These are phyloP conservation scores for Schizochytrium sp. DNA, from an alignment of 108 stramenopile species.

Conservation along the genomic window DNA sequence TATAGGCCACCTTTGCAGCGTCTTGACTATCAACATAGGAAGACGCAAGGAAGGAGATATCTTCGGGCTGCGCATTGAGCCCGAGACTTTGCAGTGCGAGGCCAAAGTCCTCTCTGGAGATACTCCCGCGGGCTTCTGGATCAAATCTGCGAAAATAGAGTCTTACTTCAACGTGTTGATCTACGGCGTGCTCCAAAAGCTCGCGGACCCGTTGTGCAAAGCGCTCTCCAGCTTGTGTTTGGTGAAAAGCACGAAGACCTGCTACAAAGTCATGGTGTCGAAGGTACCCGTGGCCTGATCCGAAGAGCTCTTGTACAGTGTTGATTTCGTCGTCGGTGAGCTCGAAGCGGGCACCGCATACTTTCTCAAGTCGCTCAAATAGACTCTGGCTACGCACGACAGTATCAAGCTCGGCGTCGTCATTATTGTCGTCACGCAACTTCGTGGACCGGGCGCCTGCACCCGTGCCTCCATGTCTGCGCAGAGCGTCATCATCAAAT, in stretches of 20 bases:
- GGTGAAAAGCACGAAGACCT: background rate
- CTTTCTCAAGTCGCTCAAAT: background rate
- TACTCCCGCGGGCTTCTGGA: background rate
- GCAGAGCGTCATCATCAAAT: background rate
- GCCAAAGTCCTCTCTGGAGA: background rate
- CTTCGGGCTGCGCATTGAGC: background rate
- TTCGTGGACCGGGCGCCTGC: too few relatives aligned
- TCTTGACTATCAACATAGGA: background rate
- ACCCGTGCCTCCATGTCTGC: too few relatives aligned
- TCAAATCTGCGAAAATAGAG: background rate
- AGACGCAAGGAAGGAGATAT: background rate
- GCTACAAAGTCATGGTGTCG: background rate
- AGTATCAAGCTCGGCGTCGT: background rate
- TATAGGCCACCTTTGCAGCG: background rate
- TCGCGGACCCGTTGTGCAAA: background rate
- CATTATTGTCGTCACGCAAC: too few relatives aligned
- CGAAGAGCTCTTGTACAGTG: background rate
- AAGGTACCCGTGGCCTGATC: background rate
- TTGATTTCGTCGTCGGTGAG: background rate
- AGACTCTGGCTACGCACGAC: background rate
- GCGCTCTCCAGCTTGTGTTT: background rate
- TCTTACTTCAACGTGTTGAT: background rate
- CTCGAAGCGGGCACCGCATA: background rate
- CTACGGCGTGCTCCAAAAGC: background rate
- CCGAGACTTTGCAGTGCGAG: background rate